Conservation (phyloP, 495 filamentous ascomycete genomes). For the Annulohypoxylon moriforme region DNA sequence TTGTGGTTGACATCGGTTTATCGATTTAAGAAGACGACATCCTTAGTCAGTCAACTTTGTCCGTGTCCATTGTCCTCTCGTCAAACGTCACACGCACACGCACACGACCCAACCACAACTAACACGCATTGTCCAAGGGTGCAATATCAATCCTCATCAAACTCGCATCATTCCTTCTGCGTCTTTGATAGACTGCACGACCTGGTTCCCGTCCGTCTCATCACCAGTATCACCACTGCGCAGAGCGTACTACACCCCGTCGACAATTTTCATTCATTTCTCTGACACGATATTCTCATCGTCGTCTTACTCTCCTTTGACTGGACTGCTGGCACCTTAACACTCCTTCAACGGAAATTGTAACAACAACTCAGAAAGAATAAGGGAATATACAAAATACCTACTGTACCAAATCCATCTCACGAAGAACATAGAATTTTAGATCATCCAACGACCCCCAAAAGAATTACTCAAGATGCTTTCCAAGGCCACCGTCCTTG, state of each 20-base stretch:
- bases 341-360: conserved; percentile 43
- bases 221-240: conserved; percentile 30
- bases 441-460: neutral
- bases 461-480: conserved; percentile 38
- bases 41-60: neutral
- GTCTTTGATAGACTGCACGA: conserved; percentile 49
- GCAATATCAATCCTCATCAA: conserved; percentile 38
- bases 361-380: conserved; percentile 17
- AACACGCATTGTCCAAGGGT: conserved; percentile 40
- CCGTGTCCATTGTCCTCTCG: conserved; percentile 15
- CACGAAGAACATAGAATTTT: conserved; percentile 10
- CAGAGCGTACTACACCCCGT: conserved; percentile 45
- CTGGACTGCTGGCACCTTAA: conserved; percentile 46
- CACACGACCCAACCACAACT: conserved; percentile 17
- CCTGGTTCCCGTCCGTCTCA: conserved; percentile 29
- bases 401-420: conserved; percentile 10
- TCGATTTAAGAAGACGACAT: neutral
- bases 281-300: conserved; percentile 34
- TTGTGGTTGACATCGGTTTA: conserved; percentile 33
- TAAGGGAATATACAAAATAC: conserved; percentile 15
- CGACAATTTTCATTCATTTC: conserved; percentile 44
- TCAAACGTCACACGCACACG: conserved; percentile 37
- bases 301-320: conserved; percentile 41
- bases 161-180: conserved; percentile 45
- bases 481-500: conserved; percentile 44